phyloP scores from a whole-genome alignment of 345 rosid genomes.

The Euphorbia tirucalli region DNA sequence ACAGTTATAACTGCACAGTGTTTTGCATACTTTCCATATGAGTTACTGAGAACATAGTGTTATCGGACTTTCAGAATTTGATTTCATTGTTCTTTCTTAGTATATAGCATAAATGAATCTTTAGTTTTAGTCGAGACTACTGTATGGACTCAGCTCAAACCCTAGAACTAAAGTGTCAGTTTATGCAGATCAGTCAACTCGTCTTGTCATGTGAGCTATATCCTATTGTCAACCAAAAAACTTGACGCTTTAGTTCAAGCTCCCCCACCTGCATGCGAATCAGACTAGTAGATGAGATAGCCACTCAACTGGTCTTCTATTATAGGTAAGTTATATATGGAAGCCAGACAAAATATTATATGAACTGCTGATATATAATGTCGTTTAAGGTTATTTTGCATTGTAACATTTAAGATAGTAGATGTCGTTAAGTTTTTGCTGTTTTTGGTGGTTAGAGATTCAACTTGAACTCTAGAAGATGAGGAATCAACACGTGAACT shows the following conservation, averaged over 20 bases:
- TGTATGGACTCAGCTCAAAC: background rate
- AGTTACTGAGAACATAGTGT: background rate
- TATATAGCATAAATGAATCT: too few species aligned
- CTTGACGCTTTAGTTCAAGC: too few species aligned
- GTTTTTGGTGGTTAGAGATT: background rate
- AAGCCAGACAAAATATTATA: background rate
- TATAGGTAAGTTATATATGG: background rate
- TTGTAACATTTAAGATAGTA: background rate
- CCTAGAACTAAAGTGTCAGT: background rate
- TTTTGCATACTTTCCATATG: background rate
- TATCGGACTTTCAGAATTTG: background rate
- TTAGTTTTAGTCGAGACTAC: background rate
- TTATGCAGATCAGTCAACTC: background rate
- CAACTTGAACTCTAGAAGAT: background rate
- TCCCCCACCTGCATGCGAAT: too few species aligned
- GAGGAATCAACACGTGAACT: background rate
- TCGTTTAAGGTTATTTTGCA: background rate
- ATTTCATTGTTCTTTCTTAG: background rate
- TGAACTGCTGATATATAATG: background rate
- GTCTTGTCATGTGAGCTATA: background rate
- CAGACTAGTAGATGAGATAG: background rate
- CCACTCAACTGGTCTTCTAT: background rate
- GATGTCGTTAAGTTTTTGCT: background rate
- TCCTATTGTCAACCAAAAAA: too few species aligned
- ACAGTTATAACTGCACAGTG: background rate